phyloP scores from a whole-genome alignment of 2,329 filamentous ascomycete genomes.

The Claviceps arundinis region DNA sequence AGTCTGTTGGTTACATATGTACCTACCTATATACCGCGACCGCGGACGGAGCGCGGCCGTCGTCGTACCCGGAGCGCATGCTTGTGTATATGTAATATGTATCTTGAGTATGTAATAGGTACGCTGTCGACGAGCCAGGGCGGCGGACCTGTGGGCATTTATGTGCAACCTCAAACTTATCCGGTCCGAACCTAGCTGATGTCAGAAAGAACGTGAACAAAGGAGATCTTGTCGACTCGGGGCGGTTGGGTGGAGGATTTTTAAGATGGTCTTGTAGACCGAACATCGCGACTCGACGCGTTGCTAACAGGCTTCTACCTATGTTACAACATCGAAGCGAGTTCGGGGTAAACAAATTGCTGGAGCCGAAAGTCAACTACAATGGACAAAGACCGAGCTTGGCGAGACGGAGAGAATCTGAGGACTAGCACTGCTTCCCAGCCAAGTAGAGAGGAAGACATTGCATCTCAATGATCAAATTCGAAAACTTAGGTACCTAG shows the following conservation, averaged over 20 bases:
- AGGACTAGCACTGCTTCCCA: not conserved
- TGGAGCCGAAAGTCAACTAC: not conserved
- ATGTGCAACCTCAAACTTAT: not conserved
- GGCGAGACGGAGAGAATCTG: not conserved
- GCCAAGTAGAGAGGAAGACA: not conserved
- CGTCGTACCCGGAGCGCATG: not conserved
- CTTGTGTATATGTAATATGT: not conserved
- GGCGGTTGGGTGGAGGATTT: not conserved
- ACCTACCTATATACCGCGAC: not conserved
- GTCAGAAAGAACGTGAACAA: not conserved
- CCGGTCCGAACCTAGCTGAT: not conserved
- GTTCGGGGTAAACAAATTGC: not conserved
- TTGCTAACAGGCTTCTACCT: not conserved
- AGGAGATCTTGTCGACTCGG: not conserved
- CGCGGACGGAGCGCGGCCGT: not conserved
- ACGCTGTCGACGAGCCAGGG: not conserved
- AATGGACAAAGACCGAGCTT: not conserved
- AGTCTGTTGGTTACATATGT: not conserved
- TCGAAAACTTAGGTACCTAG: too few species aligned
- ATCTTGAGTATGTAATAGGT: not conserved
- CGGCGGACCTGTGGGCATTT: not conserved
- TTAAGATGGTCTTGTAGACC: not conserved
- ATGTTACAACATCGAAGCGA: not conserved
- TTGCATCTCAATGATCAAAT: not conserved
- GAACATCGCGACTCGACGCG: not conserved